Conservation (phyloP, 2,329 filamentous ascomycete genomes). For the Bipolaris bicolor region DNA sequence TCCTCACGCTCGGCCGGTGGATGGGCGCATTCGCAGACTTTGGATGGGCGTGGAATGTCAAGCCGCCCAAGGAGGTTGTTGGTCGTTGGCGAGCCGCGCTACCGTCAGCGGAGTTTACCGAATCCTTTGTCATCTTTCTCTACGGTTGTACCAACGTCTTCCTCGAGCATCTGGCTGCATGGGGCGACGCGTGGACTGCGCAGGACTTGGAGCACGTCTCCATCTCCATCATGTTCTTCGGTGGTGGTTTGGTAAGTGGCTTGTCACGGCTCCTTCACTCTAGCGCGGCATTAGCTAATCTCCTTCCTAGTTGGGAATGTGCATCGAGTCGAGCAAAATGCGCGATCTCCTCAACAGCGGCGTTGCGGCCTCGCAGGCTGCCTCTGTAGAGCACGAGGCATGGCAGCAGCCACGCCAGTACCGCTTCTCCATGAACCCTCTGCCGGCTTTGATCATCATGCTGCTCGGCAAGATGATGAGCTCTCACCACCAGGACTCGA, state of each 20-base stretch:
- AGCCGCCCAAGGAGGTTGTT: constrained; percentile 64
- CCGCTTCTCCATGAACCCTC: constrained; percentile 79
- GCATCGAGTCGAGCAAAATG: constrained; percentile 73
- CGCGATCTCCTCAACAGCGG: constrained; percentile 67
- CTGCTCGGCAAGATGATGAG: constrained; percentile 94
- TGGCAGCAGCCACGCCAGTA: constrained; percentile 71
- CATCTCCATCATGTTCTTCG: constrained; percentile 92
- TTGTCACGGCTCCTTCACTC: constrained; percentile 3
- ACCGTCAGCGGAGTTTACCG: constrained; percentile 85
- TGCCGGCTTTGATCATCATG: constrained; percentile 85
- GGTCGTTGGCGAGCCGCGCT: constrained; percentile 66
- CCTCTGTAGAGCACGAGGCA: constrained; percentile 45
- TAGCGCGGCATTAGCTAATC: constrained; percentile 32
- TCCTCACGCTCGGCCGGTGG: constrained; percentile 87
- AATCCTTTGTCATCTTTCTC: constrained; percentile 86
- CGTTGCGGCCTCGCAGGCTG: constrained; percentile 49
- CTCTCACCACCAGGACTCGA: constrained; percentile 82
- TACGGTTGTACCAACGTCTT: constrained; percentile 93
- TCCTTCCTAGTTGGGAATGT: constrained; percentile 69
- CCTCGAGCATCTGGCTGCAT: constrained; percentile 81
- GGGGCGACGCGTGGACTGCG: constrained; percentile 73
- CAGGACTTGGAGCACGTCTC: constrained; percentile 90
- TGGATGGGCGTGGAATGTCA: constrained; percentile 95
- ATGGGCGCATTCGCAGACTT: constrained; percentile 87
- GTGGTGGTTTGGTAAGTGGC: constrained; percentile 77